Percentiles rank a stretch among this genome's conserved stretches.
Conservation (phyloP, 129 eudicot genomes). For the Oenanthe sinensis region DNA sequence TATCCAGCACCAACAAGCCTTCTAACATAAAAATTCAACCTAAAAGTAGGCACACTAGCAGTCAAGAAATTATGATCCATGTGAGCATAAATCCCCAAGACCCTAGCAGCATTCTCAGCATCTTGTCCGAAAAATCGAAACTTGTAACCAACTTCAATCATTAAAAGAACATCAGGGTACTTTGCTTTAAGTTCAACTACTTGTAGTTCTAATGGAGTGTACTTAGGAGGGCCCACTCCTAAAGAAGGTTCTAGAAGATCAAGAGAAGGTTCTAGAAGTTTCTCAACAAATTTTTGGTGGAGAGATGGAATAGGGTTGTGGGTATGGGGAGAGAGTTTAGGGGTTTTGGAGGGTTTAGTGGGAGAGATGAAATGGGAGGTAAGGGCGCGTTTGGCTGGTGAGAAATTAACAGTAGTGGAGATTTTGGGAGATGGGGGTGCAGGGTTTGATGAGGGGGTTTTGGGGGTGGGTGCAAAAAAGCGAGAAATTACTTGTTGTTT, state of each 20-base stretch:
- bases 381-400: slow-evolving; percentile 70
- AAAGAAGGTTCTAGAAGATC: slow-evolving; percentile 27
- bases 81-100: slow-evolving; percentile 84
- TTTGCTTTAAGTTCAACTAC: slow-evolving; percentile 69
- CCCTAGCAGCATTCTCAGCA: slow-evolving; percentile 85
- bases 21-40: slow-evolving; percentile 78
- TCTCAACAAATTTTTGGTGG: slow-evolving; percentile 58
- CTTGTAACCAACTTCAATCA: slow-evolving; percentile 92
- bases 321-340: slow-evolving; percentile 26
- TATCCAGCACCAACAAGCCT: slow-evolving; percentile 89
- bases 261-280: slow-evolving; percentile 64
- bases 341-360: slow-evolving; percentile 31
- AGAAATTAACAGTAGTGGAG: slow-evolving; percentile 62
- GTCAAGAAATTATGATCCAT: slow-evolving; percentile 85
- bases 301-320: slow-evolving; percentile 53
- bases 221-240: slow-evolving; percentile 29
- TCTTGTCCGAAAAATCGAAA: slow-evolving; percentile 79
- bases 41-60: slow-evolving; percentile 81
- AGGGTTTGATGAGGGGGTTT: slow-evolving; percentile 18
- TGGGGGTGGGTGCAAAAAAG: slow-evolving; percentile 83
- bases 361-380: slow-evolving; percentile 50
- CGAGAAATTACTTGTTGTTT: slow-evolving; percentile 88
- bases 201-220: slow-evolving; percentile 81
- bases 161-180: slow-evolving; percentile 74
- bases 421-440: slow-evolving; percentile 42